These are phyloP conservation scores for Colletotrichum sublineola DNA, from an alignment of 2,329 filamentous ascomycete genomes.

Conservation along the genomic window DNA sequence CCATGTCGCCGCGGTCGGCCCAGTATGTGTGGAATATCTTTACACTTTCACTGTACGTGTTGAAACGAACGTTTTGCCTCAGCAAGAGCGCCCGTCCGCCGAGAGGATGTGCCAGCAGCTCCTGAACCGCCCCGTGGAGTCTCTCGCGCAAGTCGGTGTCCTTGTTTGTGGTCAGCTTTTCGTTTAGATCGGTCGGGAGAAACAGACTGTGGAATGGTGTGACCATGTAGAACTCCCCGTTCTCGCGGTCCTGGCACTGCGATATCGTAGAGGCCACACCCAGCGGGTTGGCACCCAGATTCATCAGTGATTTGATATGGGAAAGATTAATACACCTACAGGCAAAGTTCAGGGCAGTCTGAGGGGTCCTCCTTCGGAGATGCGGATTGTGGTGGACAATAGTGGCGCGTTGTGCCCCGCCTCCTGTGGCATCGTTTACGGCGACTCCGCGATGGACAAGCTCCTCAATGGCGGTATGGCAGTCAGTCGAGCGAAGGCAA, in stretches of 20 bases:
- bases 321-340: conserved; percentile 15
- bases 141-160: neutral
- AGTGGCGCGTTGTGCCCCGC: neutral
- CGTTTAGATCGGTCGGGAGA: conserved; percentile 1
- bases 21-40: conserved; percentile 7
- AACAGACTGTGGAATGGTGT: conserved; percentile 34
- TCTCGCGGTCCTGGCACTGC: neutral
- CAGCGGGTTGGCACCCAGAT: conserved; percentile 4
- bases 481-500: conserved; percentile 21
- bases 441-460: conserved; percentile 13
- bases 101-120: neutral
- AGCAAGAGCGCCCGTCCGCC: neutral
- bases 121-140: neutral
- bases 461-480: conserved; percentile 10
- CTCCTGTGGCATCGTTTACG: conserved; percentile 10
- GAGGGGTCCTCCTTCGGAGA: conserved; percentile 2
- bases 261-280: neutral
- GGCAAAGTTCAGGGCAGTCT: conserved; percentile 28
- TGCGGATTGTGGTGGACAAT: neutral
- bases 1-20: neutral
- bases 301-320: conserved; percentile 10
- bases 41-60: no score
- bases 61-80: neutral
- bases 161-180: neutral
- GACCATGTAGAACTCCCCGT: conserved; percentile 1